phyloP scores from a whole-genome alignment of 2,329 filamentous ascomycete genomes.

The Beauveria bassiana region DNA sequence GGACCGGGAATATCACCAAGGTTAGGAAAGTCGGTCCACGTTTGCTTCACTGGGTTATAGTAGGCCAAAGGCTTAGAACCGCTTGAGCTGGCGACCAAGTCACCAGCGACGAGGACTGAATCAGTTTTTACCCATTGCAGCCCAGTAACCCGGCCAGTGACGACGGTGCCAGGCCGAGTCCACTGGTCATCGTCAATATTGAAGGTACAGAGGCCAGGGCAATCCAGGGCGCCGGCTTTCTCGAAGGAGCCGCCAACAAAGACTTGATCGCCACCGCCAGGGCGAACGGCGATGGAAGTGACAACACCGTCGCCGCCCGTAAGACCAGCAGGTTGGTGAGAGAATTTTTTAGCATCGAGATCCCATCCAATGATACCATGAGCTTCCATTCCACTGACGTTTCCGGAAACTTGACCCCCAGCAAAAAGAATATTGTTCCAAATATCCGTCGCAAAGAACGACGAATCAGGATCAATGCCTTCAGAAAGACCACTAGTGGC shows the following conservation, averaged over 20 bases:
- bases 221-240: constrained; percentile 75
- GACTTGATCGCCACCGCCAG: constrained; percentile 57
- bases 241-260: constrained; percentile 82
- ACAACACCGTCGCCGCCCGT: constrained; percentile 64
- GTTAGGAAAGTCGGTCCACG: constrained; percentile 57
- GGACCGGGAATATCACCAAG: constrained; percentile 68
- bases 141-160: constrained; percentile 62
- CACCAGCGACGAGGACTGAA: constrained; percentile 68
- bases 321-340: constrained; percentile 67
- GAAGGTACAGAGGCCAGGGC: constrained; percentile 75
- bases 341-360: constrained; percentile 55
- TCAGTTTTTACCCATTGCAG: constrained; percentile 71
- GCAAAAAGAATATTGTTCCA: constrained; percentile 66
- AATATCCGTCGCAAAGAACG: constrained; percentile 64
- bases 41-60: constrained; percentile 60
- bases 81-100: constrained; percentile 61
- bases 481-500: constrained; percentile 61
- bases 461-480: constrained; percentile 62
- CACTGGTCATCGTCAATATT: constrained; percentile 65
- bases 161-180: constrained; percentile 66
- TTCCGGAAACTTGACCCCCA: constrained; percentile 72
- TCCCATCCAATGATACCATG: constrained; percentile 77
- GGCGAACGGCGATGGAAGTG: constrained; percentile 66
- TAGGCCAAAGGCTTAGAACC: constrained; percentile 56
- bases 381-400: constrained; percentile 52